A percentile compares a stretch with the other conserved stretches of the same genome.
Evolutionary conservation across 2,329 filamentous ascomycete genomes (phyloP).

Genomic region (Stagonosporopsis rhizophila): DNA sequence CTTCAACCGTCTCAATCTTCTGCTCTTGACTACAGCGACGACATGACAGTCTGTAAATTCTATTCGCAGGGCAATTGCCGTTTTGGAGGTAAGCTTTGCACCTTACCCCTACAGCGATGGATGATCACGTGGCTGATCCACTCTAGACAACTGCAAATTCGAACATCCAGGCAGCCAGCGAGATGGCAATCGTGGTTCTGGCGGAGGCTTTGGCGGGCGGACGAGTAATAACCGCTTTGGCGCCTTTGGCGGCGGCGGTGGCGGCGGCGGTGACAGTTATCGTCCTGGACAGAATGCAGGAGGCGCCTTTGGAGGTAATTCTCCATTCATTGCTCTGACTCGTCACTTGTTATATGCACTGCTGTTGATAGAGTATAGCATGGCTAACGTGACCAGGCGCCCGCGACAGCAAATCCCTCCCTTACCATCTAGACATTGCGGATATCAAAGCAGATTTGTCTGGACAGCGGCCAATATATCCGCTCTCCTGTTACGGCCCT

Average conservation of each 20-base stretch:
- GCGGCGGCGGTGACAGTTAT: conserved; percentile 42
- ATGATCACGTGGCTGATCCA: conserved; percentile 18
- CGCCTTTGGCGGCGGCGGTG: conserved; percentile 51
- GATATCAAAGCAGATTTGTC: conserved; percentile 64
- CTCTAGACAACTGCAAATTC: conserved; percentile 63
- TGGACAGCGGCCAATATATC: conserved; percentile 79
- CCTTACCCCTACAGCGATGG: not conserved
- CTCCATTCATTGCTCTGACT: not conserved
- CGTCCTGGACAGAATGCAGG: conserved; percentile 33
- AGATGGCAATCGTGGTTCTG: conserved; percentile 30
- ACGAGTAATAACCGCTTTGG: conserved; percentile 61
- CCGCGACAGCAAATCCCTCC: conserved; percentile 28
- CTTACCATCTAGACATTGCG: conserved; percentile 39
- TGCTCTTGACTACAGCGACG: not conserved
- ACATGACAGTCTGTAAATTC: conserved; percentile 65
- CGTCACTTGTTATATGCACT: not conserved
- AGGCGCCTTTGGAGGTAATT: conserved; percentile 53
- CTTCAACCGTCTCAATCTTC: not conserved
- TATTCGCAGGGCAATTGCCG: conserved; percentile 71
- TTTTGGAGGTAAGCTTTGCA: conserved; percentile 62
- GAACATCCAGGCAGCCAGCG: conserved; percentile 62
- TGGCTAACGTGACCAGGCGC: conserved; percentile 17
- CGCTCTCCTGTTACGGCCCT: conserved; percentile 85
- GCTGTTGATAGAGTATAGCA: not conserved
- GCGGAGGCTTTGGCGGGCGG: conserved; percentile 35